Evolutionary conservation across 495 filamentous ascomycete species (phyloP), one percentile per base, ranked within the genome.

Genomic region (Aspergillus nanangensis): DNA sequence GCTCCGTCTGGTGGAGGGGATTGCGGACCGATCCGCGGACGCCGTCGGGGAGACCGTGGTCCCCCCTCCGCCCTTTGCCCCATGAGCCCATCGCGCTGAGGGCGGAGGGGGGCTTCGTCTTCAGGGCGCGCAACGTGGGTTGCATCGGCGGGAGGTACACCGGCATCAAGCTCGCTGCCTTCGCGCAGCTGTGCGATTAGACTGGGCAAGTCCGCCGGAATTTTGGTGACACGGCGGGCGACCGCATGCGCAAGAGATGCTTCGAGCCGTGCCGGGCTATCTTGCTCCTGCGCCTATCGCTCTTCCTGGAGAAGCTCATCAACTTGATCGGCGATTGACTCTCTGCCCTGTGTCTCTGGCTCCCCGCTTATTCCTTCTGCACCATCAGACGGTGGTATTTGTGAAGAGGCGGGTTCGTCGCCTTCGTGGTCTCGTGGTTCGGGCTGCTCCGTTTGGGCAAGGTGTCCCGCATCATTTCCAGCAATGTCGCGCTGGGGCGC

Each of bases 341-440:
- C 35, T 38, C 35, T 5, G 35, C 14, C 35, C 4, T 38, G 35
- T 38, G 35, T 18, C 14, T 17, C 2, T 38, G 15, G 35, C 14
- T 38, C 35, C 35, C 35, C 14, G 14, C 14, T 38, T 38, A 38
- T 38, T 38, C 5, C 5, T 38, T 38, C 35, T 38, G 35, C 35
- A 18, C 5, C 5, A 38, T 19, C 35, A 38, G 35, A 7, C 35
- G 35, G 35, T 38, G 14, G 14, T 38, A 38, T 38, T 38, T 20
- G 35, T 18, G 35, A 34, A 15, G 31, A 38, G 14, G 4, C 35
- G 35, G 5, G 35, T 38, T 38, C 35, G 35, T 38, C 35, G 35
- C 35, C 35, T 38, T 38, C 11, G 25, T 11, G 25, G 25, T 29
- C 11, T 29, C 25, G 25, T 5, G 5, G 25, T 29, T 29, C 25